Conservation (phyloP, 139 green algal species). For the Trebouxia sp. region DNA sequence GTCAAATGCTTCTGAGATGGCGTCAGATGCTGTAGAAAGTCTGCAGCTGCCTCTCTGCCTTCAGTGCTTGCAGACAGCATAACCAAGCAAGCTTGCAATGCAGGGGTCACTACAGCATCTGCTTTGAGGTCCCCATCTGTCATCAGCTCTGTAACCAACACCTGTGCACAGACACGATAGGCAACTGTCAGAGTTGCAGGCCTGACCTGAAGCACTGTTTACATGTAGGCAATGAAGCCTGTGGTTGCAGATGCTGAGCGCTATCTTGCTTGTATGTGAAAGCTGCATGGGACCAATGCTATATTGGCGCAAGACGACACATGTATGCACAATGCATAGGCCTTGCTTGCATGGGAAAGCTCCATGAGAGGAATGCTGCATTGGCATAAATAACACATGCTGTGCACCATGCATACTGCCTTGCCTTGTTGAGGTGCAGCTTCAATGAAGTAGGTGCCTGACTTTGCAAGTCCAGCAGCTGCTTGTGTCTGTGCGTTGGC, state of each 20-base stretch:
- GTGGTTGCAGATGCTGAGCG: background rate
- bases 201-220: too few relatives aligned
- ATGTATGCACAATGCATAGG: too few relatives aligned
- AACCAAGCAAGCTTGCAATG: background rate
- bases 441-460: background rate
- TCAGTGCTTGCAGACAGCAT: background rate
- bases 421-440: background rate
- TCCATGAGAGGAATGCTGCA: too few relatives aligned
- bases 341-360: too few relatives aligned
- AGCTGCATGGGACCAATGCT: too few relatives aligned
- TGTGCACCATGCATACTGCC: too few relatives aligned
- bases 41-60: background rate
- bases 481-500: background rate
- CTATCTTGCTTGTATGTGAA: too few relatives aligned
- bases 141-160: background rate
- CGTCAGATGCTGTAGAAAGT: background rate
- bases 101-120: constrained; percentile 14
- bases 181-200: too few relatives aligned
- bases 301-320: too few relatives aligned
- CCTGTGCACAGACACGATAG: too few relatives aligned
- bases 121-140: background rate
- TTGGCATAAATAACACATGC: too few relatives aligned
- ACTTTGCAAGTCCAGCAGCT: background rate
- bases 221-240: too few relatives aligned
- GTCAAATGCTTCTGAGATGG: constrained; percentile 2